Conservation (phyloP, 2,329 filamentous ascomycete species). For the Zalaria obscura region DNA sequence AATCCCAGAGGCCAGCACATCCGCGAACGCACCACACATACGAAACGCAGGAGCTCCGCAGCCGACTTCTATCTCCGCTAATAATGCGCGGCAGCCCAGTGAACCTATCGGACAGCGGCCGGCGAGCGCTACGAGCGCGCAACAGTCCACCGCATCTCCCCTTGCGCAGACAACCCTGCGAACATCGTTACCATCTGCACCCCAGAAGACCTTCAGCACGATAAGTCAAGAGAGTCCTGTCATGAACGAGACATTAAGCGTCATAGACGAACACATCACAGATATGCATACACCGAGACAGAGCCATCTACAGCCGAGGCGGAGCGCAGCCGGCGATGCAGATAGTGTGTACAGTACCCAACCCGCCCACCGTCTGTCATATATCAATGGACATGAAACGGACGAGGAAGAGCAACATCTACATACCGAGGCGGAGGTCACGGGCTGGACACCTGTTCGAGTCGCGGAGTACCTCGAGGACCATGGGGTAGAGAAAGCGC, state of each 20-base stretch:
- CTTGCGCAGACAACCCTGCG: conserved; percentile 9
- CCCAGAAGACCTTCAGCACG: not conserved
- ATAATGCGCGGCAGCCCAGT: not conserved
- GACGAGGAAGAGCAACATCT: conserved; percentile 73
- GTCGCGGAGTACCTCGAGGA: conserved; percentile 85
- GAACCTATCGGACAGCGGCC: conserved; percentile 4
- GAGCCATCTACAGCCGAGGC: conserved; percentile 36
- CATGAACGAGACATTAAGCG: conserved; percentile 85
- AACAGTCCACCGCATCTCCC: conserved; percentile 1
- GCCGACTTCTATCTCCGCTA: no score
- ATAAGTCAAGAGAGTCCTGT: conserved; percentile 48
- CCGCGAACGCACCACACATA: no score
- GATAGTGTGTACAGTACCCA: conserved; percentile 64
- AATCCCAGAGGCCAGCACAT: no score
- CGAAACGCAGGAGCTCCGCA: no score
- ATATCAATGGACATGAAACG: conserved; percentile 87
- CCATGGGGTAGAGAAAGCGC: conserved; percentile 69
- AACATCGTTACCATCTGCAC: conserved; percentile 9
- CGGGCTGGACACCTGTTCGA: conserved; percentile 62
- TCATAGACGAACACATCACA: conserved; percentile 94
- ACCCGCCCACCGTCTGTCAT: conserved; percentile 63
- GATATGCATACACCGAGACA: conserved; percentile 56
- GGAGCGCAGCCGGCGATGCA: conserved; percentile 44
- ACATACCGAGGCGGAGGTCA: conserved; percentile 62
- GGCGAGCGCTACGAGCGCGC: conserved; percentile 4